Evolutionary conservation across 2,329 filamentous ascomycete genomes (phyloP), one percentile per base, ranked within the genome.

Genomic region (Xylariales sp.): DNA sequence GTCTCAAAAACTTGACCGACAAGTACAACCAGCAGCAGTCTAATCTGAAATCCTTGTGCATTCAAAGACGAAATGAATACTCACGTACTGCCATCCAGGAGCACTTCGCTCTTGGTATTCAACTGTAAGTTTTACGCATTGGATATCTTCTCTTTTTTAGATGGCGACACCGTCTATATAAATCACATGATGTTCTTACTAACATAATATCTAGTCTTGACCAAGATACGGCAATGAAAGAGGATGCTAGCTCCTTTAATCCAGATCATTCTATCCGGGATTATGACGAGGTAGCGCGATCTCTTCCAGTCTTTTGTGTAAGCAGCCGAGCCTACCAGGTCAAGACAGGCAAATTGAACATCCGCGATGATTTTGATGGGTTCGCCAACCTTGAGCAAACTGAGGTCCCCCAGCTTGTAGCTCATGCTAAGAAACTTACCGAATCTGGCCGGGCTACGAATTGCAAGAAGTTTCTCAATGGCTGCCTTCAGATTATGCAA

Each of bases 281-380:
- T 50, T 84, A 84, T 39, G 68, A 76, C 0, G 58, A 76, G 31
- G 68, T 83, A 6, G 78, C 75, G 0, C 57, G 57, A 7, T 66
- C 63, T 1, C 62, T 86, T 1, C 73, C 78, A 0, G 79, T 85
- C 2, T 86, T 83, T 51, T 84, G 80, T 46, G 75, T 84, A 12
- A 80, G 76, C 43, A 76, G 74, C 34, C 64, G 74, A 32, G 79
- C 73, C 0, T 85, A 82, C 40, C 79, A 85, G 49, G 78, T 79
- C 50, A 58, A 84, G n/a, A 63, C 66, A 28, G 76, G 74, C 1
- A 67, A 74, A 3, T 53, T 82, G 7, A 55, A 63, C 39, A 72
- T n/a, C 7, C 36, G 74, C 31, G 79, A 84, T 40, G 59, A 64
- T 2, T 50, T 61, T 9, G 33, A 54, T 10, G 78, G 79, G 0